Evolutionary conservation across 306 rosid species (phyloP).

Genomic region (Vachellia pachyceras): DNA sequence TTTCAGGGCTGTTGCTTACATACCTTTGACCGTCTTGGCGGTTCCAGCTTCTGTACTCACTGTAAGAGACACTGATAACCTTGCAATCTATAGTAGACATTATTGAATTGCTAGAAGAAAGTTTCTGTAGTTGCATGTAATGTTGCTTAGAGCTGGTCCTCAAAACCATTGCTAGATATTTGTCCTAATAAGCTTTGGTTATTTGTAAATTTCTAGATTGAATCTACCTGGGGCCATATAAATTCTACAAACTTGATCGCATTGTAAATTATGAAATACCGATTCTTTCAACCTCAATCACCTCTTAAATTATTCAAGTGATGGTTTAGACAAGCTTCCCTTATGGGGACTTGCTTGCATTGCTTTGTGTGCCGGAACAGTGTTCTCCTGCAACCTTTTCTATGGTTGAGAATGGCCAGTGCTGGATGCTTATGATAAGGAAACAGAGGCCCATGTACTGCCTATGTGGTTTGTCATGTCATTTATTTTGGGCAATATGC

Average conservation of each 20-base stretch:
- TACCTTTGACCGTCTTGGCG: slow-evolving; percentile 88
- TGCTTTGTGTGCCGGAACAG: not conserved
- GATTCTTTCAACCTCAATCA: not conserved
- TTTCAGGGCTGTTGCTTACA: slow-evolving; percentile 80
- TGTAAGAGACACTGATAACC: slow-evolving; percentile 54
- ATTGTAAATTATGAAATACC: slow-evolving; percentile 7
- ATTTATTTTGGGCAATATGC: not conserved
- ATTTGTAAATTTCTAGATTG: slow-evolving; percentile 8
- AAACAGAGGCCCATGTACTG: not conserved
- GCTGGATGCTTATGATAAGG: not conserved
- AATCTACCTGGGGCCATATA: not conserved
- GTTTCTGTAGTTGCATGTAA: not conserved
- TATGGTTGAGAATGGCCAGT: not conserved
- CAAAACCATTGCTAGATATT: slow-evolving; percentile 20
- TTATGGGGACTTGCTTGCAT: not conserved
- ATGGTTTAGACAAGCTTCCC: not conserved
- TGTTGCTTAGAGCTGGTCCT: slow-evolving; percentile 12
- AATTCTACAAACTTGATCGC: slow-evolving; percentile 1
- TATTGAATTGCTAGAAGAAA: slow-evolving; percentile 6
- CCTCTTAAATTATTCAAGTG: not conserved
- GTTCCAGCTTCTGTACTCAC: slow-evolving; percentile 93
- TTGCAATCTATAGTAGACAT: slow-evolving; percentile 6
- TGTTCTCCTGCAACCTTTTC: not conserved
- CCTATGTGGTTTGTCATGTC: not conserved
- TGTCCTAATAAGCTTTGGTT: not conserved